phyloP scores from a whole-genome alignment of 768 basidiomycete species.

The Hebeloma cylindrosporum region DNA sequence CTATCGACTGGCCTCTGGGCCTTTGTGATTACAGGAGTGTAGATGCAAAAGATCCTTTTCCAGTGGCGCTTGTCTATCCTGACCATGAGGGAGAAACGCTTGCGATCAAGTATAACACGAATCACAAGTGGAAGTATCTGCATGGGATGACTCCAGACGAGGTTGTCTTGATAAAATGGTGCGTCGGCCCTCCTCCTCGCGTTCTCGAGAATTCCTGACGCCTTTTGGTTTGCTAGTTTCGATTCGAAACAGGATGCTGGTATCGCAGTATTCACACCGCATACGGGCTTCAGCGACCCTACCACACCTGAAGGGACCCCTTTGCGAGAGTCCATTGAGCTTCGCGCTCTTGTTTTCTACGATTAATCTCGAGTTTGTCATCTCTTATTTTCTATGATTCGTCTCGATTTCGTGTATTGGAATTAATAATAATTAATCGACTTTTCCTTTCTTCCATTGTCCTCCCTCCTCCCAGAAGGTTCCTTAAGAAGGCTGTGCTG shows the following conservation, averaged over 20 bases:
- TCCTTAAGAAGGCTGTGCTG: no score
- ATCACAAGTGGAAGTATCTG: slow-evolving; percentile 53
- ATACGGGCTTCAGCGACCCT: slow-evolving; percentile 58
- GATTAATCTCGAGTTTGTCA: no score
- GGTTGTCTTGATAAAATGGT: slow-evolving; percentile 52
- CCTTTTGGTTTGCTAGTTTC: slow-evolving; percentile 14
- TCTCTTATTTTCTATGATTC: no score
- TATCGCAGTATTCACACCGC: slow-evolving; percentile 57
- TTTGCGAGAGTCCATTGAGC: slow-evolving; percentile 56
- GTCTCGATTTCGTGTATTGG: no score
- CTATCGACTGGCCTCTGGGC: slow-evolving; percentile 50
- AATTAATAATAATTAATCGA: no score
- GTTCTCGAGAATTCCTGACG: background rate
- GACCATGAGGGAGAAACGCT: slow-evolving; percentile 53
- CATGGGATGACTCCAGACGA: slow-evolving; percentile 47
- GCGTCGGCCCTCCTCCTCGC: background rate
- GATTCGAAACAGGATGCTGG: slow-evolving; percentile 40
- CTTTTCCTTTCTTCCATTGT: no score
- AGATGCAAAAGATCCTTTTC: slow-evolving; percentile 42
- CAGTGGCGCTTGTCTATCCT: slow-evolving; percentile 46
- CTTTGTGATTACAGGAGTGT: slow-evolving; percentile 52
- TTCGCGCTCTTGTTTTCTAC: slow-evolving; percentile 61
- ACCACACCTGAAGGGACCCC: slow-evolving; percentile 48
- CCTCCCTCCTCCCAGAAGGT: no score
- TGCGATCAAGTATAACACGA: slow-evolving; percentile 43